A percentile compares a stretch with the other conserved stretches of the same genome.
Evolutionary conservation across 2,329 filamentous ascomycete species (phyloP).

Genomic region (Acephala macrosclerotiorum): DNA sequence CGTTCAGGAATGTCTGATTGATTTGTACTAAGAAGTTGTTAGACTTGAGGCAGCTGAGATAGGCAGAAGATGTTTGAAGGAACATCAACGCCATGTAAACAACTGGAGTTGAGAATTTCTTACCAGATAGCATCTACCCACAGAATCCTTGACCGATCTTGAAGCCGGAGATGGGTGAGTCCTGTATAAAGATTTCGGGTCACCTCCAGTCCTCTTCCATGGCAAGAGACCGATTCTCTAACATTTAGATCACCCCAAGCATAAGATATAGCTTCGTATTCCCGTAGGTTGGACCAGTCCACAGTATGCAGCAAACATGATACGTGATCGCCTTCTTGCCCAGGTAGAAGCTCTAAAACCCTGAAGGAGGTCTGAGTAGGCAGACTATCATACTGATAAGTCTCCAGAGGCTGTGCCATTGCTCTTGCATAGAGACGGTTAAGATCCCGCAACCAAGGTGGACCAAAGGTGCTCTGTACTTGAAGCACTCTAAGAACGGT

Average conservation of each 20-base stretch:
- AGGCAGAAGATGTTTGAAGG: no score
- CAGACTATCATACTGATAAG: constrained; percentile 25
- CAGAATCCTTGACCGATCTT: constrained; percentile 23
- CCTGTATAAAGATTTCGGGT: constrained; percentile 32
- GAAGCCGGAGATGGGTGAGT: constrained; percentile 33
- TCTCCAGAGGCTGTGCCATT: no score
- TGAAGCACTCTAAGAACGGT: no score
- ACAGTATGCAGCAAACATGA: constrained; percentile 28
- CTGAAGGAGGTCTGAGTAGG: constrained; percentile 32
- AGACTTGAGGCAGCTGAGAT: no score
- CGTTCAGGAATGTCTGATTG: constrained; percentile 39
- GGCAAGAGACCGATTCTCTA: constrained; percentile 23
- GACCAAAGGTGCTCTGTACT: no score
- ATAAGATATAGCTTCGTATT: constrained; percentile 41
- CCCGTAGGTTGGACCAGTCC: constrained; percentile 25
- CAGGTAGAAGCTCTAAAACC: constrained; percentile 30
- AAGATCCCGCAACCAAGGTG: no score
- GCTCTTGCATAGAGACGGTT: no score
- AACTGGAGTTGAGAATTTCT: no score
- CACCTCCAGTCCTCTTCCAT: constrained; percentile 24
- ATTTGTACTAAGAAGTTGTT: constrained; percentile 36
- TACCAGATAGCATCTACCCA: constrained; percentile 37
- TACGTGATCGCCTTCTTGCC: constrained; percentile 22
- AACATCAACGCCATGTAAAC: no score
- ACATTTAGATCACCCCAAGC: constrained; percentile 36